Evolutionary conservation across 495 filamentous ascomycete genomes (phyloP).

Genomic region (Talaromyces liani): DNA sequence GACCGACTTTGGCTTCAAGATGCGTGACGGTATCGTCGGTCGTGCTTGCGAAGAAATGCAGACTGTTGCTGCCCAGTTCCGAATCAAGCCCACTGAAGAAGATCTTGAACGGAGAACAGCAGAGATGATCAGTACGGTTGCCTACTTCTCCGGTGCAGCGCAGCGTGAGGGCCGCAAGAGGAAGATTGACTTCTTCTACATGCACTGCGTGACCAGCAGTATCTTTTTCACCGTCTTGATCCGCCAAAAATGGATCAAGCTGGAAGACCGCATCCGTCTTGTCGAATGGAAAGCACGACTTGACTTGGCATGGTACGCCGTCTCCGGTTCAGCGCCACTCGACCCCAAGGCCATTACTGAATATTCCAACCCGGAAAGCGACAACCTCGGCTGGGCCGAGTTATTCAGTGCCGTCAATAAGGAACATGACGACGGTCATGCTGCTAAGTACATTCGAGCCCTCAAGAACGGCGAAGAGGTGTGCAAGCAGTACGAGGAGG

Average conservation of each 20-base stretch:
- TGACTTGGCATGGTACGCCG: conserved; percentile 28
- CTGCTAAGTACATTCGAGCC: conserved; percentile 28
- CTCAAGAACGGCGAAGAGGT: conserved; percentile 25
- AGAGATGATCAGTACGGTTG: conserved; percentile 23
- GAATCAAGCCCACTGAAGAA: conserved; percentile 7
- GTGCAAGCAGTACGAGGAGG: conserved; percentile 13
- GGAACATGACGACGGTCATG: conserved; percentile 31
- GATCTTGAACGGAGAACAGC: conserved; percentile 15
- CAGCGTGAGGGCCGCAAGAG: conserved; percentile 15
- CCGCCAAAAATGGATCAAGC: conserved; percentile 17
- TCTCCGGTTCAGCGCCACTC: conserved; percentile 13
- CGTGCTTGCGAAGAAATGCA: conserved; percentile 13
- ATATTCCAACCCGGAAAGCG: conserved; percentile 8
- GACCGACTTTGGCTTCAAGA: background rate
- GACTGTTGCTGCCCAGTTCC: conserved; percentile 12
- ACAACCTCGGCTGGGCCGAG: conserved; percentile 18
- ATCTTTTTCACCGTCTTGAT: conserved; percentile 21
- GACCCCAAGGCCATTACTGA: conserved; percentile 9
- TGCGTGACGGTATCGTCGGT: background rate
- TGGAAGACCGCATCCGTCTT: conserved; percentile 18
- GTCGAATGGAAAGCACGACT: conserved; percentile 27
- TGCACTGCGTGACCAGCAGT: conserved; percentile 26
- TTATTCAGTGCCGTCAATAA: conserved; percentile 19
- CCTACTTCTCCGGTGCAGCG: conserved; percentile 15
- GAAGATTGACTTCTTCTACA: conserved; percentile 33